phyloP scores from a whole-genome alignment of 805 yeast genomes.

The Lachancea nothofagi region DNA sequence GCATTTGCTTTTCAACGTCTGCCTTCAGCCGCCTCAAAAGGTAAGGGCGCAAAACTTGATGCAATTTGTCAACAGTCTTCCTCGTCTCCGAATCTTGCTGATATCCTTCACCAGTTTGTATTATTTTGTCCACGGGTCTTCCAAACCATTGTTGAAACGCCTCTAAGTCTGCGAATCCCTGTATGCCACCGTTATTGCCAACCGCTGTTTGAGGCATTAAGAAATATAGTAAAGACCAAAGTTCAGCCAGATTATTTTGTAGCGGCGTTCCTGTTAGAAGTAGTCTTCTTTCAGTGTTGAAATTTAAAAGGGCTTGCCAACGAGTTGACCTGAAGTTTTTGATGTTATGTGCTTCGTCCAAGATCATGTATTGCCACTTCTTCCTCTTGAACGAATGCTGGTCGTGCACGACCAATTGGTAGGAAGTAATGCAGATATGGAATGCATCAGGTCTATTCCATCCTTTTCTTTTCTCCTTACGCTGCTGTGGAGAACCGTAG shows the following conservation, averaged over 20 bases:
- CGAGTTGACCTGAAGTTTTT: slow-evolving; percentile 93
- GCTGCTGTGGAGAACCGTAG: slow-evolving; percentile 94
- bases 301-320: slow-evolving; percentile 93
- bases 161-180: slow-evolving; percentile 91
- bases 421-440: slow-evolving; percentile 95
- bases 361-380: slow-evolving; percentile 92
- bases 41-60: slow-evolving; percentile 91
- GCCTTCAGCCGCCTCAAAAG: slow-evolving; percentile 84
- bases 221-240: slow-evolving; percentile 93
- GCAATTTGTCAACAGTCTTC: slow-evolving; percentile 80
- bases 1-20: slow-evolving; percentile 99
- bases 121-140: slow-evolving; percentile 88
- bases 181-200: slow-evolving; percentile 36
- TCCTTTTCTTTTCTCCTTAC: slow-evolving; percentile 92
- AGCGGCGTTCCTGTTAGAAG: slow-evolving; percentile 94
- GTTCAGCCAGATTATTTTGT: slow-evolving; percentile 89
- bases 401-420: slow-evolving; percentile 96
- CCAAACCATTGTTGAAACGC: slow-evolving; percentile 99
- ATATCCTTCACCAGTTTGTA: slow-evolving; percentile 51
- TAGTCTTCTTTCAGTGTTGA: slow-evolving; percentile 84
- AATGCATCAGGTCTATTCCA: slow-evolving; percentile 96
- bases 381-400: slow-evolving; percentile 89
- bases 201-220: slow-evolving; percentile 94
- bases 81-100: slow-evolving; percentile 74
- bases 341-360: slow-evolving; percentile 97